These are phyloP conservation scores for Aristolochia californica DNA, from an alignment of 164 flowering plant species.

Conservation along the genomic window DNA sequence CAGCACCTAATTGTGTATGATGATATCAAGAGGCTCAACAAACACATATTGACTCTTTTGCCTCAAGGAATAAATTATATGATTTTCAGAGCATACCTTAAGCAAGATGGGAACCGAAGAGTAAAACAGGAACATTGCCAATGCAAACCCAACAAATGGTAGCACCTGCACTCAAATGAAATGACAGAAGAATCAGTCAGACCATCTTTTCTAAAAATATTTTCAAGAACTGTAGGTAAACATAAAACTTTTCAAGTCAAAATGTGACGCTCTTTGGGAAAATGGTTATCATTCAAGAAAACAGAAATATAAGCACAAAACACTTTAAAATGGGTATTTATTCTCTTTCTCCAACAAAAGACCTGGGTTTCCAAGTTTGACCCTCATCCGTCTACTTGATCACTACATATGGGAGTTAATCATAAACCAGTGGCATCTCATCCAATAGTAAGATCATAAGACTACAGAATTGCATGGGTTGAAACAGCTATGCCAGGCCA, in stretches of 20 bases:
- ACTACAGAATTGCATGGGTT: too few relatives aligned
- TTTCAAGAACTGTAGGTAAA: background rate
- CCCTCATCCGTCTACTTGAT: too few relatives aligned
- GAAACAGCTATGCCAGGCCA: too few relatives aligned
- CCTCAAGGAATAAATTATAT: background rate
- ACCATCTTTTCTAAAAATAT: background rate
- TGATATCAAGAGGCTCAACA: too few relatives aligned
- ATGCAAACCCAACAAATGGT: constrained; percentile 68
- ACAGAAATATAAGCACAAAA: background rate
- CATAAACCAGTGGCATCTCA: too few relatives aligned
- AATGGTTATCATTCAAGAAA: too few relatives aligned
- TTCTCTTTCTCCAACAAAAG: background rate
- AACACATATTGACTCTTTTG: too few relatives aligned
- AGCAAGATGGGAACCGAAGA: constrained; percentile 78
- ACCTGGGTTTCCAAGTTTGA: background rate
- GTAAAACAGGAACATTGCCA: constrained; percentile 88
- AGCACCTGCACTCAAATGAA: constrained; percentile 38
- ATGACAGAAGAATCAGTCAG: background rate
- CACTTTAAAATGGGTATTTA: background rate
- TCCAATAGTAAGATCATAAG: too few relatives aligned
- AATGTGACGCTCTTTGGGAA: background rate
- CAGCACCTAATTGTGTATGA: background rate
- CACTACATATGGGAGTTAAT: too few relatives aligned
- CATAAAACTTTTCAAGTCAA: background rate
- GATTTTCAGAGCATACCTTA: constrained; percentile 37